These are phyloP conservation scores for Noccaea bulbosa DNA, from an alignment of 345 rosid species.

Conservation along the genomic window DNA sequence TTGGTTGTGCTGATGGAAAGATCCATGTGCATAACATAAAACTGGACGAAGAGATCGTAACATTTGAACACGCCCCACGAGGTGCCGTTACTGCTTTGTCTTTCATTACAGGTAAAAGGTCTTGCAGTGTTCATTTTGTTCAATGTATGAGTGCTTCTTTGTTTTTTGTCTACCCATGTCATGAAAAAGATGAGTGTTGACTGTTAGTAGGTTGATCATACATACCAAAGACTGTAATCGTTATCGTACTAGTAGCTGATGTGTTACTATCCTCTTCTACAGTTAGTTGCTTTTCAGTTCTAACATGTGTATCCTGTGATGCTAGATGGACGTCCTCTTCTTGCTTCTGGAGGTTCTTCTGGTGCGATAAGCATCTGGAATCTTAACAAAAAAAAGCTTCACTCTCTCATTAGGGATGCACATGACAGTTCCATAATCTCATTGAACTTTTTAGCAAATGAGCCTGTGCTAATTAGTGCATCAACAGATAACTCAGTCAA, in stretches of 20 bases:
- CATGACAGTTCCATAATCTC: conserved; percentile 84
- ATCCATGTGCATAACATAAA: conserved; percentile 86
- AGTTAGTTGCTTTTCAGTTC: neutral
- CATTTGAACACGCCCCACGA: conserved; percentile 75
- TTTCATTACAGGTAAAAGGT: conserved; percentile 71
- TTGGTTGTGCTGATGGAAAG: conserved; percentile 94
- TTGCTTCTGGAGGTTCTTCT: conserved; percentile 92
- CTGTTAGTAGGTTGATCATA: neutral
- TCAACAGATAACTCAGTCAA: conserved; percentile 94
- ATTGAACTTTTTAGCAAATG: conserved; percentile 88
- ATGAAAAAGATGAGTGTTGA: neutral
- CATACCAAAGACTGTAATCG: neutral
- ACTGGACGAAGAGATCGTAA: conserved; percentile 71
- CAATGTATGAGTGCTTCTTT: neutral
- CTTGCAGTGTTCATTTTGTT: conserved; percentile 6
- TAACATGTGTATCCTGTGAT: conserved; percentile 31
- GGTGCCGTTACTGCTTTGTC: conserved; percentile 87
- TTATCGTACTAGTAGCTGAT: conserved; percentile 6
- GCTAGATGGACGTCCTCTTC: conserved; percentile 92
- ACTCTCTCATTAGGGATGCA: conserved; percentile 88
- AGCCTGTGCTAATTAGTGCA: conserved; percentile 95
- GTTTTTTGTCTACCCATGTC: neutral
- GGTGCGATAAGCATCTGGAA: conserved; percentile 99
- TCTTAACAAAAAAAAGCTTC: conserved; percentile 89
- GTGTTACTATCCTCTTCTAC: neutral